Conservation (phyloP, 2,329 filamentous ascomycete species). For the Bipolaris sorokiniana region DNA sequence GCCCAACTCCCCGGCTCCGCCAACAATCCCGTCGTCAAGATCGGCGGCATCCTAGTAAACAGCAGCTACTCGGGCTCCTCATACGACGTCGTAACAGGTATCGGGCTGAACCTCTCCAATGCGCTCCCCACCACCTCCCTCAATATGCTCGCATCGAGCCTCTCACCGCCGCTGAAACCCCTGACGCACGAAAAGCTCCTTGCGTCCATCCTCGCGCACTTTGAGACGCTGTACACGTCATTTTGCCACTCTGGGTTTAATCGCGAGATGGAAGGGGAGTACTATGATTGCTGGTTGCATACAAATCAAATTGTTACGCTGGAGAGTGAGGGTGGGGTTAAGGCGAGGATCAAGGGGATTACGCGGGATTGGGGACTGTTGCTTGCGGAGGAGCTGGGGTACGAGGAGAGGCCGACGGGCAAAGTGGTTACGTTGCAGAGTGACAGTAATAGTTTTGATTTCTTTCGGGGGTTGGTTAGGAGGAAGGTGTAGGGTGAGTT, state of each 20-base stretch:
- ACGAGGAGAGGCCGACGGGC: constrained; percentile 74
- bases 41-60: constrained; percentile 91
- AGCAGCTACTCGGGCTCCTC: constrained; percentile 76
- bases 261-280: constrained; percentile 71
- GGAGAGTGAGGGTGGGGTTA: constrained; percentile 77
- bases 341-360: constrained; percentile 82
- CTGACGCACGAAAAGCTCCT: constrained; percentile 81
- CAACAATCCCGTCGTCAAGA: constrained; percentile 74
- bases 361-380: constrained; percentile 90
- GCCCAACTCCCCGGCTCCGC: constrained; percentile 57
- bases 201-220: constrained; percentile 76
- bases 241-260: constrained; percentile 82
- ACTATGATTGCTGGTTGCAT: constrained; percentile 76
- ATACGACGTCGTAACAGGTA: constrained; percentile 84
- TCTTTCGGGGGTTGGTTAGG: constrained; percentile 85
- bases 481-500: constrained; percentile 79
- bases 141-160: constrained; percentile 66
- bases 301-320: constrained; percentile 69
- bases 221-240: constrained; percentile 76
- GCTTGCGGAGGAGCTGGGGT: constrained; percentile 80
- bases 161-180: constrained; percentile 52
- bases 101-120: constrained; percentile 85
- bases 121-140: constrained; percentile 85
- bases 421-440: constrained; percentile 85
- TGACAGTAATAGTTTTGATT: constrained; percentile 98